These are phyloP conservation scores for Glycine soja DNA, from an alignment of 306 rosid genomes.

Conservation along the genomic window DNA sequence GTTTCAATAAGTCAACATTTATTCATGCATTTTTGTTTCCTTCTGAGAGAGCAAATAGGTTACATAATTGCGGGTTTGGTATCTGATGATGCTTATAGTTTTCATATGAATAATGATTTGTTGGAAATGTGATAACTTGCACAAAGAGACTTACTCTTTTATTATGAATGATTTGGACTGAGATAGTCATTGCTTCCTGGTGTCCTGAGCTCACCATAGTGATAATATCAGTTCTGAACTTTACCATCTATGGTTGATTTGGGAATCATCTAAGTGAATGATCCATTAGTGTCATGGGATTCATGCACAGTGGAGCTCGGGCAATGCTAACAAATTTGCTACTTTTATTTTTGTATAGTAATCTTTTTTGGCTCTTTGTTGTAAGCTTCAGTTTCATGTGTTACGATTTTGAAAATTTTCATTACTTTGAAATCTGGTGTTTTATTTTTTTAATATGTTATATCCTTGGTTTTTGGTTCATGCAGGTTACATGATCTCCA, in stretches of 20 bases:
- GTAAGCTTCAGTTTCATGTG: slow-evolving; percentile 22
- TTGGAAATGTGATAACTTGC: slow-evolving; percentile 40
- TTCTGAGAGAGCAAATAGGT: slow-evolving; percentile 25
- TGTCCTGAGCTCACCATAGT: slow-evolving; percentile 8
- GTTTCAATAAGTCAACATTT: slow-evolving; percentile 20
- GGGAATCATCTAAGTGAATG: slow-evolving; percentile 40
- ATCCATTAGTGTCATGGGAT: slow-evolving; percentile 33
- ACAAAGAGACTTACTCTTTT: slow-evolving; percentile 12
- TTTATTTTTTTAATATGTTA: slow-evolving; percentile 29
- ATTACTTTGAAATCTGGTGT: neutral
- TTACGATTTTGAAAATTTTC: slow-evolving; percentile 29
- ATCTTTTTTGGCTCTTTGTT: slow-evolving; percentile 39
- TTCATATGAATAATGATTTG: slow-evolving; percentile 6
- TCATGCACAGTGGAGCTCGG: slow-evolving; percentile 23
- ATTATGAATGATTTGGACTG: slow-evolving; percentile 23
- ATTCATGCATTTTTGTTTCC: slow-evolving; percentile 19
- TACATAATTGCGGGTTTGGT: neutral
- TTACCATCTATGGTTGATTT: slow-evolving; percentile 8
- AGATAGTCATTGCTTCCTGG: slow-evolving; percentile 34
- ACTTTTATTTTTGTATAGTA: slow-evolving; percentile 20
- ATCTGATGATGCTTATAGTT: neutral
- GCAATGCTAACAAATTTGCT: slow-evolving; percentile 23
- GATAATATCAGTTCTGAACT: slow-evolving; percentile 37
- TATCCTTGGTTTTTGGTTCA: slow-evolving; percentile 38
- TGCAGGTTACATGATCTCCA: slow-evolving; percentile 79